A percentile compares a stretch with the other conserved stretches of the same genome.
phyloP scores from a whole-genome alignment of 345 rosid species.

The Citrus medica region DNA sequence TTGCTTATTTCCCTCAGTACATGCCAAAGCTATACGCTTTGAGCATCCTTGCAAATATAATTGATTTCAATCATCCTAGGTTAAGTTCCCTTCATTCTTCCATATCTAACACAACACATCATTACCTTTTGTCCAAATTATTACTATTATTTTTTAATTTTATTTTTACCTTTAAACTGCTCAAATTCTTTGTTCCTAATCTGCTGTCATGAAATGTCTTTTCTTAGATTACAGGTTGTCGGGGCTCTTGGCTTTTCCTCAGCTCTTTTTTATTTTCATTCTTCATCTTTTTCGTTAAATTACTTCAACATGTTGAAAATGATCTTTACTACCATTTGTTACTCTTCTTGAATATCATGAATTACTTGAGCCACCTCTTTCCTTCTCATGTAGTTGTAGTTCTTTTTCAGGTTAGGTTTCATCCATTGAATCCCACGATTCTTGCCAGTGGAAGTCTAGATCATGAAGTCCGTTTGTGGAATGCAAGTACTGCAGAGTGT shows the following conservation, averaged over 20 bases:
- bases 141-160: background rate
- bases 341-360: background rate
- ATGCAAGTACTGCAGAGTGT: constrained; percentile 67
- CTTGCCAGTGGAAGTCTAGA: constrained; percentile 91
- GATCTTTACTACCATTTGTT: too few species aligned
- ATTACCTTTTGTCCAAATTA: background rate
- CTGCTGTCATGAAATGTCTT: background rate
- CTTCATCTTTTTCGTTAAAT: background rate
- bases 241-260: background rate
- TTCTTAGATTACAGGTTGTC: background rate
- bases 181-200: background rate
- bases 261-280: background rate
- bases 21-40: background rate
- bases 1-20: background rate
- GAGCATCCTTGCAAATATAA: background rate
- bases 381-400: background rate
- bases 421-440: constrained; percentile 48
- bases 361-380: constrained; percentile 8
- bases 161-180: background rate
- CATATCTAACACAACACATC: background rate
- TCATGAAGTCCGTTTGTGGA: constrained; percentile 81
- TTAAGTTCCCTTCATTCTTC: background rate
- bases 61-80: background rate
- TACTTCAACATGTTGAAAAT: too few species aligned
- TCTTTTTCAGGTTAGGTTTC: constrained; percentile 71